Evolutionary conservation across 352 stramenopile species (phyloP).

Genomic region (Globisporangium irregulare): DNA sequence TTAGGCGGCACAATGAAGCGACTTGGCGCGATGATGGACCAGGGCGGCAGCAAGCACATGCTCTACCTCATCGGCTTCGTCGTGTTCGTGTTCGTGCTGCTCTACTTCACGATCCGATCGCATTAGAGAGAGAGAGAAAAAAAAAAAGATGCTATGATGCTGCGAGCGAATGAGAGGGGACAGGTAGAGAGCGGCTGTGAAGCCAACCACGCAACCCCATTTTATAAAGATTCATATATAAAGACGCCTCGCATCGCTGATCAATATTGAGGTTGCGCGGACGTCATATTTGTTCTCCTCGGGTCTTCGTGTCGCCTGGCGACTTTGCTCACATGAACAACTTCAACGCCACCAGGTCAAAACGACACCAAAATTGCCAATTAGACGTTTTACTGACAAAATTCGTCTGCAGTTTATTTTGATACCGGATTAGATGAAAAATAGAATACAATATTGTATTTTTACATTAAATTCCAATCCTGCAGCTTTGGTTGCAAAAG

Average conservation of each 20-base stretch:
- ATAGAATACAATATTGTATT: too few species aligned
- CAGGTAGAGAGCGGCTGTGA: background rate
- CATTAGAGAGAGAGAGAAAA: slow-evolving; percentile 30
- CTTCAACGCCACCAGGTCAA: too few species aligned
- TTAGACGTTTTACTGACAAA: too few species aligned
- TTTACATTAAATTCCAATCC: too few species aligned
- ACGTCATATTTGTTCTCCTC: too few species aligned
- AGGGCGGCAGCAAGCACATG: slow-evolving; percentile 88
- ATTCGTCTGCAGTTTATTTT: too few species aligned
- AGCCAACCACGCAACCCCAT: background rate
- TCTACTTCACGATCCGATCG: slow-evolving; percentile 79
- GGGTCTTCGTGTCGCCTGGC: too few species aligned
- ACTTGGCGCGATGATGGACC: slow-evolving; percentile 83
- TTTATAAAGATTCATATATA: background rate
- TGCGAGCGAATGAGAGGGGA: background rate
- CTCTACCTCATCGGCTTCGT: slow-evolving; percentile 84
- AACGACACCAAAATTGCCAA: too few species aligned
- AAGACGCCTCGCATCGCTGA: background rate
- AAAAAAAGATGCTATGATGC: background rate
- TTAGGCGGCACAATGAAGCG: slow-evolving; percentile 86
- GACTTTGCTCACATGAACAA: too few species aligned
- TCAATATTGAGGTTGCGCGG: background rate
- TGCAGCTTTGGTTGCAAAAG: too few species aligned
- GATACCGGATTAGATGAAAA: too few species aligned
- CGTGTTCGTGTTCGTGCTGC: slow-evolving; percentile 80